Base-by-base conservation (phyloP, 805 yeast genomes). In the Metschnikowia cerradonensis region DNA sequence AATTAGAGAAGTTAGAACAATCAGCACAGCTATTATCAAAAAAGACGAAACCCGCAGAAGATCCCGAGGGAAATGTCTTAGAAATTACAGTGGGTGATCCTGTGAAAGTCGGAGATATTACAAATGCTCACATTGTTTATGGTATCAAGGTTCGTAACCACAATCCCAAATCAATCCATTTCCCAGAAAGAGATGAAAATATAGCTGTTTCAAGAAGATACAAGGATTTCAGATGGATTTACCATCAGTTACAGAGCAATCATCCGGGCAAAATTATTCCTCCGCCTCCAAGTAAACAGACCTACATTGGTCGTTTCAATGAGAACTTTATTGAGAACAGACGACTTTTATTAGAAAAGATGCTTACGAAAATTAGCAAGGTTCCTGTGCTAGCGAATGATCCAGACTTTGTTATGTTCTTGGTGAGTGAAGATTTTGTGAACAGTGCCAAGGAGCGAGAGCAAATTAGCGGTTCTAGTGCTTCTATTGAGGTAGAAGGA, bases 221-320 rank as follows among this genome's bases (percentile, higher is more conserved):
- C 67, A 81, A 84, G 48, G 99, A 94, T 67, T 92, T 94, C 68
- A 73, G 96, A 53, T 92, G 98, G 98, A 75, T 94, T 11, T 92
- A 90, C 66, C 89, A 88, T 57, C 96, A 91, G 59, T 72, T 94
- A 23, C 88, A 87, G 61, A 80, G 81, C 60, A 88, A 86, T 59
- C 90, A 94, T 63, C 96, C 96, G 34, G 99, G 99, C 0, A 76
- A 78, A 52, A 84, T 94, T 35, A 83, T 94, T 22, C 98, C 99
- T 0, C 78, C 78, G 2, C 96, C 98, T 1, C 97, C 98, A 3
- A 91, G 97, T 0, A 96, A 88, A 52, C 96, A 94, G 66, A 96
- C 95, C 55, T 86, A 87, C 6, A 85, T 91, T 49, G 97, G 98
- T 4, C 78, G 97, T 54, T 90, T 94, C 68, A 90, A 90, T 60